Evolutionary conservation across 164 flowering plant genomes (phyloP), one percentile per base, ranked within the genome.

Genomic region (Magnolia sinica): DNA sequence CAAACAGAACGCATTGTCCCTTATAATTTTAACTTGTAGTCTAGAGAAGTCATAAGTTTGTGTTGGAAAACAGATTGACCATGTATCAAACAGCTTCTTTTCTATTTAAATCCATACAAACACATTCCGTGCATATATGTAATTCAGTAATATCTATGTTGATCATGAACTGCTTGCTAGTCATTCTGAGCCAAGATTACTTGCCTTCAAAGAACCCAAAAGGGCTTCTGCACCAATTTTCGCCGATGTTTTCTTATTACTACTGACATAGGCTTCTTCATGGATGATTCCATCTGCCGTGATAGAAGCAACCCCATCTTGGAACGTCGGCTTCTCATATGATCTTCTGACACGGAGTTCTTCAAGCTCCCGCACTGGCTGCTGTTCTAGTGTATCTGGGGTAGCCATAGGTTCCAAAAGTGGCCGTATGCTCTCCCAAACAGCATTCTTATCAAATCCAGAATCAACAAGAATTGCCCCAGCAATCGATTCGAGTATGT

Each of bases 381-480:
- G 87, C 68, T 79, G 64, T 78, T 70, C 85, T 31, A 93, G 4
- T 8, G 94, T 87, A 73, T 88, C 88, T 0, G 89, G 95, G 5
- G 97, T 88, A 51, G 91, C 73, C 72, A 93, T 23, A 0, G 93
- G 94, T 71, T 89, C 93, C 70, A 93, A 75, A 20, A 91, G 88
- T 31, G 89, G 97, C 76, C 82, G 81, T 61, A 93, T 86, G 81
- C 97, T 86, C 50, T 79, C 10, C 81, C 91, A 92, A 6, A 91
- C 97, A 23, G 50, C 58, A 4, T 87, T 87, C 80, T 84, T 88
- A 24, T 87, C 58, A 77, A 84, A 89, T 7, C 87, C 91, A 1
- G 96, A 91, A 82, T 95, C 97, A 18, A 94, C 87, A 64, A 87
- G 76, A 59, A 94, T 89, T 1, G 97, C 98, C 18, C 98, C 98